These are phyloP conservation scores for Phytophthora crassamura DNA, from an alignment of 352 stramenopile genomes.

Conservation along the genomic window DNA sequence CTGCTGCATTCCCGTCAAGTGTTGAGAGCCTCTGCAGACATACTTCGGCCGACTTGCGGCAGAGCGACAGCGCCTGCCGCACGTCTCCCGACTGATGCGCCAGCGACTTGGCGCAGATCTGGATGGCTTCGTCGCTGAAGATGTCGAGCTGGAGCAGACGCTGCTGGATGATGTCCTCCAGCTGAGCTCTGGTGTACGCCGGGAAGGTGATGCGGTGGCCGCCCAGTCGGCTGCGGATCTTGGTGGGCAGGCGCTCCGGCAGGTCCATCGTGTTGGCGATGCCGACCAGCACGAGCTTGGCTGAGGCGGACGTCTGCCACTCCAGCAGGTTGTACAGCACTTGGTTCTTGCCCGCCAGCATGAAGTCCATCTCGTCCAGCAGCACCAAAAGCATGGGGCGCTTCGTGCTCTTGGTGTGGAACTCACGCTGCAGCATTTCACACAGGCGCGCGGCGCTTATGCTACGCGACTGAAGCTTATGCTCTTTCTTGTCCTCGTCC, in stretches of 20 bases:
- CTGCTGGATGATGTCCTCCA: conserved; percentile 74
- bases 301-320: conserved; percentile 61
- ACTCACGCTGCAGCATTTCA: conserved; percentile 54
- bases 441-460: conserved; percentile 50
- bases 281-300: conserved; percentile 74
- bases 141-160: conserved; percentile 61
- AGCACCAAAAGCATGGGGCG: conserved; percentile 67
- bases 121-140: conserved; percentile 66
- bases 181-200: conserved; percentile 66
- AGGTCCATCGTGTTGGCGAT: conserved; percentile 88
- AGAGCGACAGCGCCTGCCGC: conserved; percentile 70
- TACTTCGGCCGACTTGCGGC: conserved; percentile 66
- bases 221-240: conserved; percentile 72
- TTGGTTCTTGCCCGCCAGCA: conserved; percentile 73
- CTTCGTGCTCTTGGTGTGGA: conserved; percentile 42
- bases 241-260: conserved; percentile 70
- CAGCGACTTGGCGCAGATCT: conserved; percentile 71
- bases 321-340: conserved; percentile 86
- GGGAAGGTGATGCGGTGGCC: conserved; percentile 75
- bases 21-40: conserved; percentile 49
- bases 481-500: conserved; percentile 5
- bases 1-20: neutral
- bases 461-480: conserved; percentile 1
- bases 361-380: conserved; percentile 84
- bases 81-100: conserved; percentile 75